Percentiles rank a stretch among this genome's conserved stretches.
phyloP scores from a whole-genome alignment of 2,329 filamentous ascomycete genomes.

The Orbilia javanica region DNA sequence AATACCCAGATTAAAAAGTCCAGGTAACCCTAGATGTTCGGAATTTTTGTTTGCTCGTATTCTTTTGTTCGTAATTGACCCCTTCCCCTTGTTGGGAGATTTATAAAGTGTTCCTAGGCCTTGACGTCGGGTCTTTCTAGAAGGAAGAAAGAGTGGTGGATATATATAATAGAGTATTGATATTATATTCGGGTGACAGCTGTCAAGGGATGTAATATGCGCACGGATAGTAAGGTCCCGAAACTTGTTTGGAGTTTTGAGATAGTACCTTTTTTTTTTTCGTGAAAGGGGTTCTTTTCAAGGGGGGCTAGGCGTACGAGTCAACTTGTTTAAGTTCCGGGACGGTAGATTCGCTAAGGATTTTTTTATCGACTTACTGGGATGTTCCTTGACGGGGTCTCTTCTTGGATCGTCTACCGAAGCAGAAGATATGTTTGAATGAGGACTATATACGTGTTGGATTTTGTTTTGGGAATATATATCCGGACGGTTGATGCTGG shows the following conservation, averaged over 20 bases:
- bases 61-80: conserved; percentile 38
- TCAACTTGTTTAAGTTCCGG: conserved; percentile 32
- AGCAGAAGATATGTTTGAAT: conserved; percentile 9
- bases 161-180: conserved; percentile 31
- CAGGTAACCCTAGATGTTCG: conserved; percentile 53
- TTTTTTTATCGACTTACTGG: conserved; percentile 35
- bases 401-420: conserved; percentile 38
- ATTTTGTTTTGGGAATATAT: conserved; percentile 26
- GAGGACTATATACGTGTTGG: conserved; percentile 31
- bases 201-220: conserved; percentile 40
- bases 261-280: conserved; percentile 41
- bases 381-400: conserved; percentile 38
- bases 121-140: conserved; percentile 52
- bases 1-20: conserved; percentile 58
- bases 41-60: conserved; percentile 56
- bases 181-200: conserved; percentile 50
- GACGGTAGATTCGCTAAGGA: conserved; percentile 45
- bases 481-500: conserved; percentile 20
- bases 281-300: conserved; percentile 21
- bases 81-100: conserved; percentile 27
- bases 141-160: conserved; percentile 22
- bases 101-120: conserved; percentile 34
- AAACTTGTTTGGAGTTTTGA: conserved; percentile 46
- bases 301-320: conserved; percentile 26
- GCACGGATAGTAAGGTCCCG: conserved; percentile 44